Percentiles rank a stretch among this genome's conserved stretches.
phyloP scores from a whole-genome alignment of 2,329 filamentous ascomycete genomes.

The Colletotrichum liaoningense region DNA sequence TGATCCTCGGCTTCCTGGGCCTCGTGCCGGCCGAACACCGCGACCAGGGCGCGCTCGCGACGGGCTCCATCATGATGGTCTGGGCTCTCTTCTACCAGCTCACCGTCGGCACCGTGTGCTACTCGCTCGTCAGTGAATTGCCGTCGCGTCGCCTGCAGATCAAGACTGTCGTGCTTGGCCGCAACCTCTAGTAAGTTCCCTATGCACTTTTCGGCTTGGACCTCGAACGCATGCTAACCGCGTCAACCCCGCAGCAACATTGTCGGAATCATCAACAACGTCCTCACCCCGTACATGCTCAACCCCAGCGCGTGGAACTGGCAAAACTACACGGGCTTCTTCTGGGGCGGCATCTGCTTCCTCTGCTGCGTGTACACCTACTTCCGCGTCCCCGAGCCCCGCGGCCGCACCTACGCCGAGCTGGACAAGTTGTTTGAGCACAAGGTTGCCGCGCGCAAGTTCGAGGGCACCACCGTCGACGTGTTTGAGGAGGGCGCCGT shows the following conservation, averaged over 20 bases:
- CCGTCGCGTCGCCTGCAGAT: conserved; percentile 86
- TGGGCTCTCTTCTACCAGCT: conserved; percentile 89
- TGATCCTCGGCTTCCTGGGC: conserved; percentile 87
- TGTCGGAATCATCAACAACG: conserved; percentile 82
- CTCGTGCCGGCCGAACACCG: conserved; percentile 73
- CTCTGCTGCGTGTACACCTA: conserved; percentile 84
- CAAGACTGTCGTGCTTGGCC: conserved; percentile 90
- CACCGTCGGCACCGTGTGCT: conserved; percentile 89
- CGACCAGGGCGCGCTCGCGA: conserved; percentile 75
- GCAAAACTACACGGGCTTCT: conserved; percentile 89
- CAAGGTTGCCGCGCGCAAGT: conserved; percentile 77
- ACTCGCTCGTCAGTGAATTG: conserved; percentile 87
- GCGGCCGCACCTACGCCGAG: conserved; percentile 85
- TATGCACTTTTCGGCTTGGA: too few species aligned
- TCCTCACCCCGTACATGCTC: conserved; percentile 92
- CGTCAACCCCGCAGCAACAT: conserved; percentile 68
- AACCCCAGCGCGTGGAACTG: conserved; percentile 90
- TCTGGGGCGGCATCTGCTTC: conserved; percentile 87
- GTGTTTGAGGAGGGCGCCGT: conserved; percentile 63
- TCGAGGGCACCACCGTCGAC: conserved; percentile 68
- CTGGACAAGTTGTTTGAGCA: conserved; percentile 87
- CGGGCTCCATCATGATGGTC: conserved; percentile 85
- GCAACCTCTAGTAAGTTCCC: conserved; percentile 75
- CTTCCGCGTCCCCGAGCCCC: conserved; percentile 84
- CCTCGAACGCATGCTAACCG: background rate